Base-by-base conservation (phyloP, 1,284 basidiomycete genomes). In the Trametes sp. region DNA sequence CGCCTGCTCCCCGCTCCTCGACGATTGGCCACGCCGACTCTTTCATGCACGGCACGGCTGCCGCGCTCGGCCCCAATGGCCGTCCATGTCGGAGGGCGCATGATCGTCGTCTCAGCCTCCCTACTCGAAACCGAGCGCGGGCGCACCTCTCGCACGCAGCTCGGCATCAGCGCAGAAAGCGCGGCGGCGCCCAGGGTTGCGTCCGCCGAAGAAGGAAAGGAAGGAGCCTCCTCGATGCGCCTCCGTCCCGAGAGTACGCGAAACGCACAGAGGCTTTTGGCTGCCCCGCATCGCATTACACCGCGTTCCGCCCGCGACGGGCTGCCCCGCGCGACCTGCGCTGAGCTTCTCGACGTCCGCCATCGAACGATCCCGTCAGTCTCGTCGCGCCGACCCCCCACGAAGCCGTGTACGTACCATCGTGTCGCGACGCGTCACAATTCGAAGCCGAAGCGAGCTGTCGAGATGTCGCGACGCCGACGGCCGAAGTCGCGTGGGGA, bases 301-400 rank as follows among this genome's bases (percentile, higher is more conserved):
- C 35, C 36, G 53, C 29, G 42, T 21, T 8, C 21, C 42, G 29
- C 28, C 21, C 29, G 13, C 11, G 16, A n/a, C 29, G 41, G 23
- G n/a, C n/a, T n/a, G 8, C 10, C 16, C n/a, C 49, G 42, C 50
- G 49, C n/a, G 10, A 29, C 35, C 21, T 21, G 29, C 44, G 58
- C 19, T 29, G 52, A 35, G 36, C 61, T 63, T 66, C 59, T 63
- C 53, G 65, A 61, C 53, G 59, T 58, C 61, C 31, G 31, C 44
- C 33, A 26, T 66, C 61, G 64, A 63, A 63, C 64, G 61, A 66
- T 61, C 58, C 52, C 60, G 65, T 58, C 61, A 58, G 26, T 2
- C 52, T 19, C 45, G 36, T 35, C 54, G 50, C 46, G 33, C 49
- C 44, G 51, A 48, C 38, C 44, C 26, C 23, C 31, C 35, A 38